Percentiles rank a stretch among this genome's conserved stretches.
These are phyloP conservation scores for Straminergon stramineum DNA, from an alignment of 225 moss, liverwort and hornwort species.

Conservation along the genomic window DNA sequence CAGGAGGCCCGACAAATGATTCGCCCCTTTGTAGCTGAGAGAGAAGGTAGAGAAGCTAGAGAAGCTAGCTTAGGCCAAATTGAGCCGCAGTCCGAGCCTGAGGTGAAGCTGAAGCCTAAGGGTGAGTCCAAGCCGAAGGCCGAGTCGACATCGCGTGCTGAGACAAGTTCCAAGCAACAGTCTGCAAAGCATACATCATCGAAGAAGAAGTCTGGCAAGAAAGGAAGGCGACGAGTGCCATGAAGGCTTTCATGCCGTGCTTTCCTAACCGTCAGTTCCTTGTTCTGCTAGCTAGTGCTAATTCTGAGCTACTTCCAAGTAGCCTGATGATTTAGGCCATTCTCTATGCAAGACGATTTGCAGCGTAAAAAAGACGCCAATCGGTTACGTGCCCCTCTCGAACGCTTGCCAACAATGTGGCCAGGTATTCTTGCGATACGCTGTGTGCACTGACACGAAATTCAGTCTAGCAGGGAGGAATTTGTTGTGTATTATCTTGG, in stretches of 20 bases:
- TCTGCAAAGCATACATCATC: slow-evolving; percentile 8
- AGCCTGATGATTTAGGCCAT: not conserved
- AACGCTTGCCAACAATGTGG: slow-evolving; percentile 18
- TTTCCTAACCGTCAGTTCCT: not conserved
- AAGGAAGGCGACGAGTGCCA: slow-evolving; percentile 15
- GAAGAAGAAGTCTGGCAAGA: slow-evolving; percentile 36
- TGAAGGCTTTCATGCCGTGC: not conserved
- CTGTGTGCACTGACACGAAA: not conserved
- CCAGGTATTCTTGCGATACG: slow-evolving; percentile 1
- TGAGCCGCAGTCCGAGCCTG: slow-evolving; percentile 3
- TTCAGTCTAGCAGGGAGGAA: not conserved
- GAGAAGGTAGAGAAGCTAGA: slow-evolving; percentile 14
- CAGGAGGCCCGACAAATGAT: slow-evolving; percentile 41
- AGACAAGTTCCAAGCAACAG: slow-evolving; percentile 15
- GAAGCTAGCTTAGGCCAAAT: not conserved
- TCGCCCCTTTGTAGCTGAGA: slow-evolving; percentile 31
- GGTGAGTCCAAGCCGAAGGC: not conserved
- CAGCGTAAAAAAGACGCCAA: not conserved
- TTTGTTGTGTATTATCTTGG: slow-evolving; percentile 1
- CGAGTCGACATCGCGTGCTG: not conserved
- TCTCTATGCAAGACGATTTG: not conserved
- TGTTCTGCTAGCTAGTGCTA: not conserved
- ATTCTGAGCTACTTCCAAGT: not conserved
- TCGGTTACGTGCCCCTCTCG: not conserved
- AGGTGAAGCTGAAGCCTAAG: not conserved